Conservation (phyloP, 768 basidiomycete species). For the Serendipita indica region DNA sequence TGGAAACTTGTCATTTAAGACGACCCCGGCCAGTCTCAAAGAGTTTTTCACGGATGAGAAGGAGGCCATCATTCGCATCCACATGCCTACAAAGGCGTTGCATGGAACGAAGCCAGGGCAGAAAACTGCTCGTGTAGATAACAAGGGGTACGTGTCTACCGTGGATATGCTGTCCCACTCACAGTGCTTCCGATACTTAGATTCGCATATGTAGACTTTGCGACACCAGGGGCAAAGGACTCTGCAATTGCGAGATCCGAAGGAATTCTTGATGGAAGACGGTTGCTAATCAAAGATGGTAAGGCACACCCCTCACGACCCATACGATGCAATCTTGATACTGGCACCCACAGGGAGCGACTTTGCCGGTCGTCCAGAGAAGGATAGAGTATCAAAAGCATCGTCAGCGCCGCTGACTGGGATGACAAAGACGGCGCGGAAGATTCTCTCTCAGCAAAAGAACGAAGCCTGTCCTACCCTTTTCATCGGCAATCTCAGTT, state of each 20-base stretch:
- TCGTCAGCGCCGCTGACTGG: constrained; percentile 26
- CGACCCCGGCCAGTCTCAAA: constrained; percentile 55
- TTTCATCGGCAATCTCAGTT: constrained; percentile 87
- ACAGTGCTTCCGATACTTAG: constrained; percentile 31
- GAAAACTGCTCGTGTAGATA: constrained; percentile 40
- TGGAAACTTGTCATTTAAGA: constrained; percentile 86
- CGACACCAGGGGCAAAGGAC: constrained; percentile 53
- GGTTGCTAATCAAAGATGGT: constrained; percentile 90
- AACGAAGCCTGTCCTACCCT: constrained; percentile 73
- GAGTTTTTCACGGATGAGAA: constrained; percentile 56
- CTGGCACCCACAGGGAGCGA: constrained; percentile 43
- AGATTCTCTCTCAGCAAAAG: constrained; percentile 62
- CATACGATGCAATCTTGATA: constrained; percentile 10
- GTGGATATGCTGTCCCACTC: constrained; percentile 14
- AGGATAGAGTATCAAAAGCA: constrained; percentile 18
- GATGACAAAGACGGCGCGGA: constrained; percentile 56
- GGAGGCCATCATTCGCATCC: constrained; percentile 54
- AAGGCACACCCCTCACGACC: constrained; percentile 17
- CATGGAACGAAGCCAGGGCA: neutral
- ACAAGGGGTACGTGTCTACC: constrained; percentile 49
- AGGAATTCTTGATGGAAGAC: constrained; percentile 65
- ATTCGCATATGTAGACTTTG: constrained; percentile 94
- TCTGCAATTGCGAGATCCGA: constrained; percentile 74
- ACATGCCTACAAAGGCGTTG: constrained; percentile 63
- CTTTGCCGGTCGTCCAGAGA: constrained; percentile 51